Evolutionary conservation across 169 alveolate genomes (phyloP).

Genomic region (Plasmodium billcollinsi): DNA sequence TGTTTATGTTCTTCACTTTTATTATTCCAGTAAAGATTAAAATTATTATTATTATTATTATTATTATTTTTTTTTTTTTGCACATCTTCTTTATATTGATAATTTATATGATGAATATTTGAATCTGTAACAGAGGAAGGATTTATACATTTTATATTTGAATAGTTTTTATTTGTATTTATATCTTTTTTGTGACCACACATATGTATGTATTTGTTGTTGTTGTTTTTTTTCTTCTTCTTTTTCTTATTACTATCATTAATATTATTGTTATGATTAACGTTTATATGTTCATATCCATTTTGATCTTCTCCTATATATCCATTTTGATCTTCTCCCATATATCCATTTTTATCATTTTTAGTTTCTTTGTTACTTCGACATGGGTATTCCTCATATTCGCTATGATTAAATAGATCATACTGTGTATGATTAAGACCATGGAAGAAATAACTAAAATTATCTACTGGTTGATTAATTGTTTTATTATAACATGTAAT

Average conservation of each 20-base stretch:
- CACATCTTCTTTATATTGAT: background rate
- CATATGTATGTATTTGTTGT: background rate
- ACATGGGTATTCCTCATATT: background rate
- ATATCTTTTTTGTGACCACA: background rate
- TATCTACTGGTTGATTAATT: conserved; percentile 4
- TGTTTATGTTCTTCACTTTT: background rate
- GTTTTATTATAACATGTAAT: conserved; percentile 33
- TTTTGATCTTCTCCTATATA: background rate
- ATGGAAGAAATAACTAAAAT: conserved; percentile 39
- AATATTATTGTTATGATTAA: background rate
- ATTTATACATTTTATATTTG: background rate
- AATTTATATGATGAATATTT: no score
- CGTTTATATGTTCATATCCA: background rate
- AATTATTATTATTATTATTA: conserved; percentile 1
- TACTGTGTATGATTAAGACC: background rate
- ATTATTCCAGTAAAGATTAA: background rate
- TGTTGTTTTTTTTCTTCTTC: background rate
- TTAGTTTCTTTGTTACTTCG: background rate
- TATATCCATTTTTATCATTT: background rate
- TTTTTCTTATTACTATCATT: no score
- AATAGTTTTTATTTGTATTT: background rate
- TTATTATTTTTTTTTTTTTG: background rate
- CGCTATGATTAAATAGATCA: background rate
- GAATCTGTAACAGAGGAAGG: background rate
- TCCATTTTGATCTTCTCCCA: background rate